Conservation (phyloP, 2,329 filamentous ascomycete genomes). For the Epichloe gansuensis region DNA sequence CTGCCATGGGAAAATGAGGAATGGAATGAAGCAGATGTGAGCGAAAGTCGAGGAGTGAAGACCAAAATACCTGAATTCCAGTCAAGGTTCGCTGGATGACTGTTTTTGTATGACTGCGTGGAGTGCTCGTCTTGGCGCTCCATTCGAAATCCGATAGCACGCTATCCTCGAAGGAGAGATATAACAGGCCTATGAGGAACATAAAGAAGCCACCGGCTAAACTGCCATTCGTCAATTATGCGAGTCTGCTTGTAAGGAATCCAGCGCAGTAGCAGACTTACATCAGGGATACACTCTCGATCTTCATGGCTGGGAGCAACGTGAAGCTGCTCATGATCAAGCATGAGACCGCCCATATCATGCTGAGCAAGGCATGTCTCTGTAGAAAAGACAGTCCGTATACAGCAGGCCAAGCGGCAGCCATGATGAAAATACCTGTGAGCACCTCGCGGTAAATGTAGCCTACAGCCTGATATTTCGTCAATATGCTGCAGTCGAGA, state of each 20-base stretch:
- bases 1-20: conserved; percentile 5
- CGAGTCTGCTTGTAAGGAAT: background rate
- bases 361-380: conserved; percentile 48
- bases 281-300: conserved; percentile 65
- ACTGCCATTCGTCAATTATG: conserved; percentile 6
- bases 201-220: conserved; percentile 66
- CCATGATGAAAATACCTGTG: conserved; percentile 65
- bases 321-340: conserved; percentile 83
- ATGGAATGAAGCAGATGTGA: background rate
- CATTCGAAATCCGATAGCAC: conserved; percentile 29
- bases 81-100: conserved; percentile 44
- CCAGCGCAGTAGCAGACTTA: conserved; percentile 26
- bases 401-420: conserved; percentile 61
- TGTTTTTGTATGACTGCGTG: conserved; percentile 20
- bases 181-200: conserved; percentile 60
- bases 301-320: conserved; percentile 72
- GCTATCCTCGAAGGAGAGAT: conserved; percentile 65
- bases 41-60: background rate
- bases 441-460: conserved; percentile 87
- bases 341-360: conserved; percentile 66
- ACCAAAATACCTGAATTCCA: conserved; percentile 47
- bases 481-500: background rate
- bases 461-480: conserved; percentile 55
- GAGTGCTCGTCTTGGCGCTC: conserved; percentile 5
- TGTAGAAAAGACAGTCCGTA: conserved; percentile 63